Evolutionary conservation across 2,329 filamentous ascomycete genomes (phyloP).

Genomic region (Alternaria burnsii): DNA sequence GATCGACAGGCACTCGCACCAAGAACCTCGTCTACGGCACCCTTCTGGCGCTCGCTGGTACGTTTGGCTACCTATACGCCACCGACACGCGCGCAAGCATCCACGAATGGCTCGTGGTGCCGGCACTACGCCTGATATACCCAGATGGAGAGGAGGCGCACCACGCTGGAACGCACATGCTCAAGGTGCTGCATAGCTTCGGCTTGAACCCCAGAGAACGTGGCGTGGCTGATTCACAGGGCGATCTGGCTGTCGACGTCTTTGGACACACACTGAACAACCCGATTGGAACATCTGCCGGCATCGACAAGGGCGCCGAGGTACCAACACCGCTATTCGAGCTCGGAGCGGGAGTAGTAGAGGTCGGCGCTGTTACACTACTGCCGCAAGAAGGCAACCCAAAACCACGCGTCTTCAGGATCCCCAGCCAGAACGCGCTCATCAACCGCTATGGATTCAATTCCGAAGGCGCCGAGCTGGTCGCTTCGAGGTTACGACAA

Average conservation of each 20-base stretch:
- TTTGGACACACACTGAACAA: slow-evolving; percentile 82
- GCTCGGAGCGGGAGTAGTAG: slow-evolving; percentile 84
- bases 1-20: slow-evolving; percentile 54
- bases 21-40: slow-evolving; percentile 64
- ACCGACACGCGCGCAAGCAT: slow-evolving; percentile 64
- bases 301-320: slow-evolving; percentile 93
- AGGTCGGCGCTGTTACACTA: slow-evolving; percentile 90
- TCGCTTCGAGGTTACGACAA: slow-evolving; percentile 80
- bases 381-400: slow-evolving; percentile 88
- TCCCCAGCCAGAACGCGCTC: slow-evolving; percentile 83
- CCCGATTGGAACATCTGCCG: slow-evolving; percentile 93
- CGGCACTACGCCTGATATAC: slow-evolving; percentile 70
- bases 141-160: slow-evolving; percentile 93
- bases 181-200: slow-evolving; percentile 77
- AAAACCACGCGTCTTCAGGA: slow-evolving; percentile 84
- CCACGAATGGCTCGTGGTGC: slow-evolving; percentile 65
- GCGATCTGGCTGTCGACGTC: slow-evolving; percentile 68
- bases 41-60: slow-evolving; percentile 59
- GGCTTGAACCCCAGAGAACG: slow-evolving; percentile 86
- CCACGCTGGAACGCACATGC: slow-evolving; percentile 73
- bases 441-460: slow-evolving; percentile 98
- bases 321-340: slow-evolving; percentile 86
- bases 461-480: slow-evolving; percentile 85
- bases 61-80: slow-evolving; percentile 60
- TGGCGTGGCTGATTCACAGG: slow-evolving; percentile 63